Evolutionary conservation across 108 stramenopile genomes (phyloP).

Genomic region (Nannochloropsis salina): DNA sequence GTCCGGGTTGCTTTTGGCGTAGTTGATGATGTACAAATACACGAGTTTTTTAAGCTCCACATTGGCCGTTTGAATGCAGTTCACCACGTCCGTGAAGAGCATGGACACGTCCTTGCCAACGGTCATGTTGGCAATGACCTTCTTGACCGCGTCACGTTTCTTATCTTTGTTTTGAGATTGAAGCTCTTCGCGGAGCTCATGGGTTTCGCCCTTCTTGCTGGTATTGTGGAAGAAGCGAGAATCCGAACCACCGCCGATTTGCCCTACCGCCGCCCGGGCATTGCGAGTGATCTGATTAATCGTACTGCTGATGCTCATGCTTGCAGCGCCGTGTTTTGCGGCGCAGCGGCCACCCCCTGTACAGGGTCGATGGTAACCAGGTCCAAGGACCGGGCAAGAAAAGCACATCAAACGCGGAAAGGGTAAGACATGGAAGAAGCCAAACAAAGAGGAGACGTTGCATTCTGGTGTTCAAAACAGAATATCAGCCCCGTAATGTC

Average conservation of each 20-base stretch:
- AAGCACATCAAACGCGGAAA: too few relatives aligned
- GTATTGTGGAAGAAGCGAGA: slow-evolving; percentile 71
- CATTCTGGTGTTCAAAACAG: too few relatives aligned
- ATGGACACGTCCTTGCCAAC: slow-evolving; percentile 97
- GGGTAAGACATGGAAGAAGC: too few relatives aligned
- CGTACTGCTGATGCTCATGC: neutral
- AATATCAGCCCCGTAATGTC: too few relatives aligned
- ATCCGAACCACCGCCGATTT: slow-evolving; percentile 62
- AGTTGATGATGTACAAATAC: slow-evolving; percentile 98
- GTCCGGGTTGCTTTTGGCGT: slow-evolving; percentile 98
- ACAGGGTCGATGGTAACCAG: neutral
- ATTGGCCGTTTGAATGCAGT: slow-evolving; percentile 95
- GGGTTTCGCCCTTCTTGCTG: slow-evolving; percentile 71
- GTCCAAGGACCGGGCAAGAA: too few relatives aligned
- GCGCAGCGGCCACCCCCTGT: slow-evolving; percentile 3
- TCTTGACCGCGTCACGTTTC: slow-evolving; percentile 98
- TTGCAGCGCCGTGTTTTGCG: neutral
- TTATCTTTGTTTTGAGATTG: slow-evolving; percentile 77
- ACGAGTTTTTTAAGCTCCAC: slow-evolving; percentile 71
- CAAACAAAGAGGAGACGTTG: too few relatives aligned
- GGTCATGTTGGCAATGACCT: slow-evolving; percentile 95
- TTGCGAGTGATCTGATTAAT: neutral
- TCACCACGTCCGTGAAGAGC: slow-evolving; percentile 96
- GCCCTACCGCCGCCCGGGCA: neutral
- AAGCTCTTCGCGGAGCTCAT: slow-evolving; percentile 93